Evolutionary conservation across 2,329 filamentous ascomycete genomes (phyloP).

Genomic region (Hansfordia pulvinata): DNA sequence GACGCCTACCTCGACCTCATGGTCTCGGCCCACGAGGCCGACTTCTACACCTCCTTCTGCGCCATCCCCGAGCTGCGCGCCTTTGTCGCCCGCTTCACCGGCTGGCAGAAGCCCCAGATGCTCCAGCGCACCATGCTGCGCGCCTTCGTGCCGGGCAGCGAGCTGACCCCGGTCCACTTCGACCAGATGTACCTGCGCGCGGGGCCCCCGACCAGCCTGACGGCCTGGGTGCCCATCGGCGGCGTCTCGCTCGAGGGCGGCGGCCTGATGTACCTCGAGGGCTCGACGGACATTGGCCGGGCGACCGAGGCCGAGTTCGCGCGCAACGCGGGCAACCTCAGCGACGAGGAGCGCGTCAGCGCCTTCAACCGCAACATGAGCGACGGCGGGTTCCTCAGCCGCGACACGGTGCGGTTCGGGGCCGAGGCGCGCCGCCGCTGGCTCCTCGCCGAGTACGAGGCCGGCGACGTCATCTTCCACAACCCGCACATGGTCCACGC

Average conservation of each 20-base stretch:
- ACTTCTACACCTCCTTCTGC: slow-evolving; percentile 1
- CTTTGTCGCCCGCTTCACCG: background rate
- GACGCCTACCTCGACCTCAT: slow-evolving; percentile 1
- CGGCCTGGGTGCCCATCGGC: slow-evolving; percentile 22
- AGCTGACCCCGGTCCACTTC: slow-evolving; percentile 2
- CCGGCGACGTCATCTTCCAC: slow-evolving; percentile 27
- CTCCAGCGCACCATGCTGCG: slow-evolving; percentile 2
- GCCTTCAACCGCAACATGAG: slow-evolving; percentile 18
- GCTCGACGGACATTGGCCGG: slow-evolving; percentile 18
- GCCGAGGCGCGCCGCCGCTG: slow-evolving; percentile 11
- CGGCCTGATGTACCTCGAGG: slow-evolving; percentile 26
- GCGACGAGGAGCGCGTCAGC: slow-evolving; percentile 15
- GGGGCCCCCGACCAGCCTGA: slow-evolving; percentile 7
- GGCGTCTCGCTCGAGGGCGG: slow-evolving; percentile 20
- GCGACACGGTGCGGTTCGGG: slow-evolving; percentile 10
- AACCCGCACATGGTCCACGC: slow-evolving; percentile 27
- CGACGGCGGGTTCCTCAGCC: slow-evolving; percentile 11
- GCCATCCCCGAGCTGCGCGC: no score
- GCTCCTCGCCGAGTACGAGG: slow-evolving; percentile 21
- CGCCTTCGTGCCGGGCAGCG: background rate
- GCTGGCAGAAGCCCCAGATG: background rate
- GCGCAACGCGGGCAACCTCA: slow-evolving; percentile 11
- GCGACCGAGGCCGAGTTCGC: slow-evolving; percentile 24
- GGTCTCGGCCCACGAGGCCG: background rate
- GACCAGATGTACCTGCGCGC: slow-evolving; percentile 3